These are phyloP conservation scores for Myxozyma nipponensis DNA, from an alignment of 805 yeast species.

Conservation along the genomic window DNA sequence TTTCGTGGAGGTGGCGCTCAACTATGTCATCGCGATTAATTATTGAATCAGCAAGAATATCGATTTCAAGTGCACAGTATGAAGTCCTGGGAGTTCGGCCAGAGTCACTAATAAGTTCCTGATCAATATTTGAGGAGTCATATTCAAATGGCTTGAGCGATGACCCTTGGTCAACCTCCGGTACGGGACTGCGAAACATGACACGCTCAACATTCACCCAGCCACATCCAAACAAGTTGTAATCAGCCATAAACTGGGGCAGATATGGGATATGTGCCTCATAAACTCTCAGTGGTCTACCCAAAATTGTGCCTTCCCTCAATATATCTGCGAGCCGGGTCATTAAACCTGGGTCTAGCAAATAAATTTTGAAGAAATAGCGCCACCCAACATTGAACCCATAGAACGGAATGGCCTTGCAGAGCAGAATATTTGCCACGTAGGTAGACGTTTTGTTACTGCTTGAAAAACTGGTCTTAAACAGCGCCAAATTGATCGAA, in stretches of 20 bases:
- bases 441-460: slow-evolving; percentile 18
- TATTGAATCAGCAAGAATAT: slow-evolving; percentile 58
- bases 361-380: slow-evolving; percentile 63
- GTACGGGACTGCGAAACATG: slow-evolving; percentile 46
- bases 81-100: slow-evolving; percentile 52
- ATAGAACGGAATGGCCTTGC: slow-evolving; percentile 77
- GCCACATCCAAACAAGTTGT: slow-evolving; percentile 77
- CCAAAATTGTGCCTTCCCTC: slow-evolving; percentile 44
- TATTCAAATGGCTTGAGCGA: slow-evolving; percentile 5
- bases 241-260: slow-evolving; percentile 77
- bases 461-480: no score
- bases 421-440: slow-evolving; percentile 42
- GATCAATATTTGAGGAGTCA: slow-evolving; percentile 9
- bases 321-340: slow-evolving; percentile 53
- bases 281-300: slow-evolving; percentile 47
- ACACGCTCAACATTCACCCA: slow-evolving; percentile 55
- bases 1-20: slow-evolving; percentile 50
- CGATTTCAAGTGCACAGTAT: slow-evolving; percentile 65
- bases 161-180: background rate
- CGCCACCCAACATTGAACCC: slow-evolving; percentile 70
- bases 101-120: slow-evolving; percentile 6
- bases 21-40: slow-evolving; percentile 48
- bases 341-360: slow-evolving; percentile 59
- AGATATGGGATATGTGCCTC: slow-evolving; percentile 79
- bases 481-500: background rate